phyloP scores from a whole-genome alignment of 176 grass and related monocot genomes.

The Triticum turgidum region DNA sequence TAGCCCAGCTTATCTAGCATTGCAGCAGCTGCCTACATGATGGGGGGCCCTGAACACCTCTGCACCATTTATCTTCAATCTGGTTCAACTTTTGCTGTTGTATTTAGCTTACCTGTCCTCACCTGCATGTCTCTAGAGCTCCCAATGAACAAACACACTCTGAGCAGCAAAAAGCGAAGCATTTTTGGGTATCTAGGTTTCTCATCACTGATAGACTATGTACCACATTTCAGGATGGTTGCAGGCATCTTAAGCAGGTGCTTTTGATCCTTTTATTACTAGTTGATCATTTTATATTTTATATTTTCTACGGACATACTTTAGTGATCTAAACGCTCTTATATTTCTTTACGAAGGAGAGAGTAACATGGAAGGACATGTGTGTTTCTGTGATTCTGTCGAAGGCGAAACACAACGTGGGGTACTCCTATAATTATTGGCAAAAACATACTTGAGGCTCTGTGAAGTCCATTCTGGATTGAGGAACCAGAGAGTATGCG shows the following conservation, averaged over 20 bases:
- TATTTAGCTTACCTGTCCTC: slow-evolving; percentile 35
- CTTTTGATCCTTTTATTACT: background rate
- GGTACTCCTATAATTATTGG: too few species aligned
- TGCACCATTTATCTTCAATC: slow-evolving; percentile 1
- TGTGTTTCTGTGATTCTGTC: too few species aligned
- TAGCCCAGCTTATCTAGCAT: background rate
- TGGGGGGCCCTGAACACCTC: background rate
- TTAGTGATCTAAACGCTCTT: too few species aligned
- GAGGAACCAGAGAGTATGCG: background rate
- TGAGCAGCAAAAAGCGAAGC: slow-evolving; percentile 2
- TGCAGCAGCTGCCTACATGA: background rate
- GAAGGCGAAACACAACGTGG: too few species aligned
- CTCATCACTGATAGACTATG: slow-evolving; percentile 19
- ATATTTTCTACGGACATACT: too few species aligned
- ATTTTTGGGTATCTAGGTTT: slow-evolving; percentile 18
- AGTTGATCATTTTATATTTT: background rate
- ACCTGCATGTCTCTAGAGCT: slow-evolving; percentile 21
- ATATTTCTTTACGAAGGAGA: too few species aligned
- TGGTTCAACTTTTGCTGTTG: slow-evolving; percentile 29
- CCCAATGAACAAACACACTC: slow-evolving; percentile 3
- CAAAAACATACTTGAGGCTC: too few species aligned
- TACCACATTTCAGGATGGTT: slow-evolving; percentile 14
- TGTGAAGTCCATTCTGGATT: background rate
- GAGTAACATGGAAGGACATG: too few species aligned
- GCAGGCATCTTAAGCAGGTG: slow-evolving; percentile 5